phyloP scores from a whole-genome alignment of 1,139 yeast genomes.

The Insectozyma bohioensis region DNA sequence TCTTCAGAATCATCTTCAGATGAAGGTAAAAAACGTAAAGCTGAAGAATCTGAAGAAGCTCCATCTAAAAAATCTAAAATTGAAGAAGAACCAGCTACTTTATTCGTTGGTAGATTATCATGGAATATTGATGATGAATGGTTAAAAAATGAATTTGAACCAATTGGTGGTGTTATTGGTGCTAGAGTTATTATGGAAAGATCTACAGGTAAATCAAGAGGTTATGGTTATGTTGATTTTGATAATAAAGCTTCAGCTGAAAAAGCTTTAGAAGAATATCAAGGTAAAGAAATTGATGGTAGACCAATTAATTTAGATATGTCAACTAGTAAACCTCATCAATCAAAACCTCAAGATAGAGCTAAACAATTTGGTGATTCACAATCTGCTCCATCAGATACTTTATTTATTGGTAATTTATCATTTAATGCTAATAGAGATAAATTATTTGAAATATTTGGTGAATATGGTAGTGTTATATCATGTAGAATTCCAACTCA shows the following conservation, averaged over 20 bases:
- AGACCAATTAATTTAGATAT: slow-evolving; percentile 93
- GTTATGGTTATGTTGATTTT: slow-evolving; percentile 98
- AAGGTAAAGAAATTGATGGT: slow-evolving; percentile 95
- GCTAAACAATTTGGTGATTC: slow-evolving; percentile 88
- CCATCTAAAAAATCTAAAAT: slow-evolving; percentile 34
- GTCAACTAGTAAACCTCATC: slow-evolving; percentile 79
- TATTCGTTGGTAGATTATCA: slow-evolving; percentile 95
- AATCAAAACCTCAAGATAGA: slow-evolving; percentile 62
- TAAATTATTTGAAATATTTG: slow-evolving; percentile 66
- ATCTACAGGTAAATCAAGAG: slow-evolving; percentile 90
- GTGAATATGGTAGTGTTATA: slow-evolving; percentile 75
- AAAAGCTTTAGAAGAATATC: slow-evolving; percentile 82
- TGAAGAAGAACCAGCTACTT: slow-evolving; percentile 72
- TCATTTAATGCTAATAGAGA: slow-evolving; percentile 89
- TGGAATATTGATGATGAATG: slow-evolving; percentile 97
- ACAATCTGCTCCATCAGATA: slow-evolving; percentile 90
- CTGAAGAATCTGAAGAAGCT: slow-evolving; percentile 32
- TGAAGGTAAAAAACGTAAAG: slow-evolving; percentile 42
- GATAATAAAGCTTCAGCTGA: slow-evolving; percentile 75
- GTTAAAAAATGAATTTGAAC: slow-evolving; percentile 84
- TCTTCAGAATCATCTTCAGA: slow-evolving; percentile 14
- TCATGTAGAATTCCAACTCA: slow-evolving; percentile 96
- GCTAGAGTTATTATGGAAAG: slow-evolving; percentile 96
- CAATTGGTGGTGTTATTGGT: slow-evolving; percentile 72
- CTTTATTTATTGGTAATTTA: slow-evolving; percentile 92